Evolutionary conservation across 2,329 filamentous ascomycete species (phyloP), one percentile per base, ranked within the genome.

Genomic region (Aspergillus spinulosporus): DNA sequence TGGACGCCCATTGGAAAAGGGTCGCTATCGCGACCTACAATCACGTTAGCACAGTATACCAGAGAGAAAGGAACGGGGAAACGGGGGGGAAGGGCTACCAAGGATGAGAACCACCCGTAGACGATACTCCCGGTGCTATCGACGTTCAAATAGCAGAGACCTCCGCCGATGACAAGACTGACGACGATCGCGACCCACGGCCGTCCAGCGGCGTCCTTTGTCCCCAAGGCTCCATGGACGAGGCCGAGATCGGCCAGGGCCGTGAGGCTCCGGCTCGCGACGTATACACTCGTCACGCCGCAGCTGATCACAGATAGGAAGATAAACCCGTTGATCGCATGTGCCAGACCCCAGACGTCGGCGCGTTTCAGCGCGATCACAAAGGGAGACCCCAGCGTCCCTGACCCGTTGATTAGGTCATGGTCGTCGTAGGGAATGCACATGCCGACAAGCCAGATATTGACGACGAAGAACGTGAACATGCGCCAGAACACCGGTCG

Each of bases 391-490:
- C 67, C 67, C 3, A 71, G 53, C 1, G 69, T 71, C 9, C 69
- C 69, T 9, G 59, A 62, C 3, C 60, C 62, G 31, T 59, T 70
- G 31, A 66, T 56, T 12, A 72, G 64, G 36, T 69, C 51, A 0
- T 40, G 44, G 34, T 72, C 70, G 46, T 71, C 39, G 14, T 58
- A 70, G 4, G 69, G 68, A 2, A 72, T 65, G 34, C 67, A 71
- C 69, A 72, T 71, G 3, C 70, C 70, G 6, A 73, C 68, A 0
- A 72, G 64, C 69, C 69, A 72, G 50, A 73, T 70, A 39, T 71
- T 71, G 5, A 72, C 60, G 12, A 72, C 64, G 49, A 71, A 72
- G 49, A 72, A 72, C 2, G 62, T 64, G n/a, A 66, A 66, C 65
- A 72, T 72, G 44, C 69, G 67, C 66, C 66, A 71, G 52, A 71